phyloP scores from a whole-genome alignment of 164 flowering plant genomes.

The Umbilicus rupestris region DNA sequence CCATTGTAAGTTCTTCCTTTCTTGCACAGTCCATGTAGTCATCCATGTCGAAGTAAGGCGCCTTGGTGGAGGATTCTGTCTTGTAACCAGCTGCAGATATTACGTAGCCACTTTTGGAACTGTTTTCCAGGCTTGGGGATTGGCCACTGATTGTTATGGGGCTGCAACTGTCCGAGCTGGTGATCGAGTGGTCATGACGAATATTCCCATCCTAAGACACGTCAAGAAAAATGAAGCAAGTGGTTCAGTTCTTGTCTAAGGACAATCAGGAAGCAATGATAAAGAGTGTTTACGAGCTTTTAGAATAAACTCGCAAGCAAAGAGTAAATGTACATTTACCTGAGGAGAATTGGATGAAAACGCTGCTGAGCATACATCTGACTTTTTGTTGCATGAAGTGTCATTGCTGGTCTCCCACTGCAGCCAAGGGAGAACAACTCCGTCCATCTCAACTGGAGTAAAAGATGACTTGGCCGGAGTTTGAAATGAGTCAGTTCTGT shows the following conservation, averaged over 20 bases:
- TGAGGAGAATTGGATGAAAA: slow-evolving; percentile 25
- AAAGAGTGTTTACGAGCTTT: background rate
- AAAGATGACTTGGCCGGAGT: slow-evolving; percentile 25
- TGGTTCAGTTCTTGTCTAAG: background rate
- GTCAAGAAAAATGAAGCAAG: background rate
- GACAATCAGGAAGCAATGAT: background rate
- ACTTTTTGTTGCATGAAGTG: slow-evolving; percentile 21
- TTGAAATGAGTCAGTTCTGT: slow-evolving; percentile 20
- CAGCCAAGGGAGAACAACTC: slow-evolving; percentile 86
- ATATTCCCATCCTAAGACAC: slow-evolving; percentile 22
- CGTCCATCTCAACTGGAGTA: slow-evolving; percentile 65
- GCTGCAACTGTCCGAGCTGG: slow-evolving; percentile 69
- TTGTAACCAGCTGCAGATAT: slow-evolving; percentile 4
- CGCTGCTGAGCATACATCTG: slow-evolving; percentile 21
- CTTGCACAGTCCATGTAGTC: slow-evolving; percentile 33
- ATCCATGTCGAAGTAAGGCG: slow-evolving; percentile 36
- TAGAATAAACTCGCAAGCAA: background rate
- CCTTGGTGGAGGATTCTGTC: slow-evolving; percentile 13
- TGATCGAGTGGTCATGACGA: slow-evolving; percentile 22
- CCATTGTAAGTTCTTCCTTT: slow-evolving; percentile 46
- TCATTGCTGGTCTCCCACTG: slow-evolving; percentile 82
- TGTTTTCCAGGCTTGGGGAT: slow-evolving; percentile 14
- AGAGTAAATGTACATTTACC: slow-evolving; percentile 33
- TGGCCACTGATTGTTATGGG: slow-evolving; percentile 24
- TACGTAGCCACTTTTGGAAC: slow-evolving; percentile 12